phyloP scores from a whole-genome alignment of 139 green algal genomes.

The Edaphochlamys debaryana region DNA sequence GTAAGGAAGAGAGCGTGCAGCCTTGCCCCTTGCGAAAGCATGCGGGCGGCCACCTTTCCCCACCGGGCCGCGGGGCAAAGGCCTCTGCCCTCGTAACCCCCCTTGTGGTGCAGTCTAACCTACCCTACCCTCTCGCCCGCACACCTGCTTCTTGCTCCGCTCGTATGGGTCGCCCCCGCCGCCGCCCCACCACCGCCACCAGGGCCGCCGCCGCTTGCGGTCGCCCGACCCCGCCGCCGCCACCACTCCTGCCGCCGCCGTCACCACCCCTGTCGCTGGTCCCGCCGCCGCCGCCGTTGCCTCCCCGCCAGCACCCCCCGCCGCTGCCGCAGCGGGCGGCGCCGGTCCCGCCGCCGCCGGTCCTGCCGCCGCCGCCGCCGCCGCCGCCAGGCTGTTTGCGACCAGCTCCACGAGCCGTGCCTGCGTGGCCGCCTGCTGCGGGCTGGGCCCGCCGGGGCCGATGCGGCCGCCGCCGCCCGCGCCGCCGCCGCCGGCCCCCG shows the following conservation, averaged over 20 bases:
- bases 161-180: no score
- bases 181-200: no score
- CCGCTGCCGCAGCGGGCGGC: background rate
- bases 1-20: no score
- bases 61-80: no score
- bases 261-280: background rate
- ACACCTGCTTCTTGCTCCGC: background rate
- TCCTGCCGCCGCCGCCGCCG: background rate
- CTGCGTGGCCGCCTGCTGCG: constrained; percentile 18
- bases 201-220: no score
- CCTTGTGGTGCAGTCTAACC: no score
- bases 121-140: no score
- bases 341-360: background rate
- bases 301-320: background rate
- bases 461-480: background rate
- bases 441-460: background rate
- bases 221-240: background rate
- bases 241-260: background rate
- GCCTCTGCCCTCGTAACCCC: no score
- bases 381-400: background rate
- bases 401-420: constrained; percentile 42
- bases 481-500: background rate
- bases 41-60: no score
- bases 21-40: no score
- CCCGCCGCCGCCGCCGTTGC: background rate